Evolutionary conservation across 139 green algal genomes (phyloP).

Genomic region (Haematococcus sp.): DNA sequence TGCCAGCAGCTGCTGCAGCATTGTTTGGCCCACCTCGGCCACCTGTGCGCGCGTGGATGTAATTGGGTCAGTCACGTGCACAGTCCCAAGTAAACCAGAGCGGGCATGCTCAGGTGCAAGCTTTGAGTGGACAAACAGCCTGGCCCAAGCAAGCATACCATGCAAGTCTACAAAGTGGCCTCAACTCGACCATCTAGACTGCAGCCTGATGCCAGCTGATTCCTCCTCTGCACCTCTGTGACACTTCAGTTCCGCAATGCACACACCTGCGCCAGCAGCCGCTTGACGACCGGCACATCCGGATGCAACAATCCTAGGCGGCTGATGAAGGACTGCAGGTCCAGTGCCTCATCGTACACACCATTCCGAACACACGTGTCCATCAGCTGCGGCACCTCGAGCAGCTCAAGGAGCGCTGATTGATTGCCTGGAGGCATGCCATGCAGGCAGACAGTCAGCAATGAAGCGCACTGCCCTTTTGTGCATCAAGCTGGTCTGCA

Average conservation of each 20-base stretch:
- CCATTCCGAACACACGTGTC: conserved; percentile 93
- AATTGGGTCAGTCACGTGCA: neutral
- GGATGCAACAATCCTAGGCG: conserved; percentile 71
- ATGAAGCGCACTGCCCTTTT: too few species aligned
- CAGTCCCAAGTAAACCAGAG: neutral
- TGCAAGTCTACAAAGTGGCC: neutral
- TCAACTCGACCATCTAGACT: neutral
- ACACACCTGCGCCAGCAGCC: conserved; percentile 64
- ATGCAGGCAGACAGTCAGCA: too few species aligned
- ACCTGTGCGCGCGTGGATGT: conserved; percentile 21
- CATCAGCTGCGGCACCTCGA: conserved; percentile 95
- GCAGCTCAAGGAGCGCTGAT: conserved; percentile 78
- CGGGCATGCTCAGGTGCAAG: neutral
- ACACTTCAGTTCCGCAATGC: neutral
- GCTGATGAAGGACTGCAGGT: conserved; percentile 69
- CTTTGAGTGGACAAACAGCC: neutral
- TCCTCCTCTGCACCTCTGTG: neutral
- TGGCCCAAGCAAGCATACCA: neutral
- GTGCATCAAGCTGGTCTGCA: too few species aligned
- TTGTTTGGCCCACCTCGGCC: conserved; percentile 51
- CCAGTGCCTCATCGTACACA: conserved; percentile 96
- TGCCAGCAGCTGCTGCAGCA: conserved; percentile 85
- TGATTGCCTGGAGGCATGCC: conserved; percentile 56
- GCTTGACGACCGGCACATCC: conserved; percentile 68
- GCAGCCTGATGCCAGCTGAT: neutral